Evolutionary conservation across 805 yeast genomes (phyloP).

Genomic region (Lachancea lanzarotensis): DNA sequence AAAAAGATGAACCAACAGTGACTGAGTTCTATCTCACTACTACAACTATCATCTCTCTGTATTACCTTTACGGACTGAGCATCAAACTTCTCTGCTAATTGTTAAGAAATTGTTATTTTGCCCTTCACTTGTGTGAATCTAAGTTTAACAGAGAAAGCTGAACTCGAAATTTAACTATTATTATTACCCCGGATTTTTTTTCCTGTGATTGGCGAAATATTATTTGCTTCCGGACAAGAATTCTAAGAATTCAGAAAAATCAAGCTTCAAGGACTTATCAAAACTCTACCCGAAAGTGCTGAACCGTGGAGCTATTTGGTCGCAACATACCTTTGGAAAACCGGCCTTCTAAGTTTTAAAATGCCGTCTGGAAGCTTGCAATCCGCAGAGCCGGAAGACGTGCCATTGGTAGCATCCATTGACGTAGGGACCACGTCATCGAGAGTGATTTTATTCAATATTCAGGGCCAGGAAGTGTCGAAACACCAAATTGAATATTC

Average conservation of each 20-base stretch:
- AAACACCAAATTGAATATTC: conserved; percentile 87
- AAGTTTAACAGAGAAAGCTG: too few relatives aligned
- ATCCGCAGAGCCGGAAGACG: conserved; percentile 1
- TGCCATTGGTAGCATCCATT: conserved; percentile 56
- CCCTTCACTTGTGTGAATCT: too few relatives aligned
- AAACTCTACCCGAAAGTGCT: too few relatives aligned
- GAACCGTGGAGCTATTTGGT: background rate
- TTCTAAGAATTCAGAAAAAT: background rate
- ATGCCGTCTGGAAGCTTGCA: background rate
- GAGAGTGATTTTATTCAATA: conserved; percentile 73
- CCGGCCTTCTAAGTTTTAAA: too few relatives aligned
- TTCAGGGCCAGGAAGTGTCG: conserved; percentile 69
- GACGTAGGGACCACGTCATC: conserved; percentile 93
- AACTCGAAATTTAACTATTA: too few relatives aligned
- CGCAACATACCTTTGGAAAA: too few relatives aligned
- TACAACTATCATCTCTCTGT: too few relatives aligned
- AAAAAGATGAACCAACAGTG: too few relatives aligned
- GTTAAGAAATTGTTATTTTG: background rate
- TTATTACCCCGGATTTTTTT: background rate
- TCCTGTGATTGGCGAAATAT: background rate
- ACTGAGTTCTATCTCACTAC: too few relatives aligned
- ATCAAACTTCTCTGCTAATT: too few relatives aligned
- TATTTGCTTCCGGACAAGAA: background rate
- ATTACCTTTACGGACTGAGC: too few relatives aligned
- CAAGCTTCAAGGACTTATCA: background rate